phyloP scores from a whole-genome alignment of 208 protist genomes.

The Trypanosoma melophagium region DNA sequence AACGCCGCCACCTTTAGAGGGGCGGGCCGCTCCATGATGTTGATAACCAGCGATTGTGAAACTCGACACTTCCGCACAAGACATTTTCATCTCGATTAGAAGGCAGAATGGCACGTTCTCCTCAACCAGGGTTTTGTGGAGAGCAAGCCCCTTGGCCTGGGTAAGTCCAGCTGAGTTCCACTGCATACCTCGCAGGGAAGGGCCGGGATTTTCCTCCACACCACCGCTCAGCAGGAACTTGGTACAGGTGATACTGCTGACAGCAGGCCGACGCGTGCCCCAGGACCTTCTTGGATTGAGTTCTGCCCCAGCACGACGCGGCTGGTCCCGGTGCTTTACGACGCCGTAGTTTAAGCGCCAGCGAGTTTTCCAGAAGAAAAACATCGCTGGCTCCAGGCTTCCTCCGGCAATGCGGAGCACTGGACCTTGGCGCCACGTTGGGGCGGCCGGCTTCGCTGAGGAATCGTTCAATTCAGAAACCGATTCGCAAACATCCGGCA shows the following conservation, averaged over 20 bases:
- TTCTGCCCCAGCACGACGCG: slow-evolving; percentile 10
- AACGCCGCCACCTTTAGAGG: slow-evolving; percentile 1
- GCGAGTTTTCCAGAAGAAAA: background rate
- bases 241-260: slow-evolving; percentile 3
- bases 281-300: background rate
- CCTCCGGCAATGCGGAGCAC: background rate
- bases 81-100: slow-evolving; percentile 8
- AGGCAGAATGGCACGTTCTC: slow-evolving; percentile 10
- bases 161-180: slow-evolving; percentile 10
- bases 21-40: background rate
- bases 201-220: slow-evolving; percentile 15
- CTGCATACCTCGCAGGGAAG: slow-evolving; percentile 1
- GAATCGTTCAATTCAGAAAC: too few species aligned
- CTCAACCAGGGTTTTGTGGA: slow-evolving; percentile 1
- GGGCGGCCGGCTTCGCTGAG: background rate
- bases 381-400: background rate
- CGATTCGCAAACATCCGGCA: too few species aligned
- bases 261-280: background rate
- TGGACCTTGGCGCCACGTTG: slow-evolving; percentile 8
- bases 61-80: background rate
- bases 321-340: background rate
- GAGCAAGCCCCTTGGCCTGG: slow-evolving; percentile 5
- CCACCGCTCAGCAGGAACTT: slow-evolving; percentile 5
- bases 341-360: background rate
- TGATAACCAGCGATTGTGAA: background rate